Evolutionary conservation across 1,139 yeast genomes (phyloP).

Genomic region (Pichia sp.): DNA sequence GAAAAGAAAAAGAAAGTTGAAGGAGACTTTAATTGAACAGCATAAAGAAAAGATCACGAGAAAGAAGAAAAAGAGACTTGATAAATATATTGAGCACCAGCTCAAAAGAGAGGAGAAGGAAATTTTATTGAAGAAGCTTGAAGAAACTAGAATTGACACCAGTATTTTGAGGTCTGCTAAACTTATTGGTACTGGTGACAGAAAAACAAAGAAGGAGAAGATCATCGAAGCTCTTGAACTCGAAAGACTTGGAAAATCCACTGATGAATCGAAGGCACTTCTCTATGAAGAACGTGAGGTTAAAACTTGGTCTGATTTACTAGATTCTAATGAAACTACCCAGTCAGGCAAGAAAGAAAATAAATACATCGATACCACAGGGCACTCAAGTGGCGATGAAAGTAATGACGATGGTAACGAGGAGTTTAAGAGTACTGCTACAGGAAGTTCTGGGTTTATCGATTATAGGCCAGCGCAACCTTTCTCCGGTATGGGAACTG

Average conservation of each 20-base stretch:
- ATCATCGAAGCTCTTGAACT: conserved; percentile 68
- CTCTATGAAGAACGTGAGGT: conserved; percentile 65
- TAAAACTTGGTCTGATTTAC: conserved; percentile 51
- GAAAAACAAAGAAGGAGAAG: conserved; percentile 62
- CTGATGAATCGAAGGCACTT: conserved; percentile 53
- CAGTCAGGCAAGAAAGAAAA: no score
- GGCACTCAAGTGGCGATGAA: conserved; percentile 6
- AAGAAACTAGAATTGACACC: conserved; percentile 68
- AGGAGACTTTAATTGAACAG: conserved; percentile 49
- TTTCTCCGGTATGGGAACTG: conserved; percentile 43
- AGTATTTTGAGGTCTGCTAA: conserved; percentile 62
- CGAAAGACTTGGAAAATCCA: conserved; percentile 68
- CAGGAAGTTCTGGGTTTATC: conserved; percentile 46
- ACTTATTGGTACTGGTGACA: conserved; percentile 65
- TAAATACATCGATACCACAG: no score
- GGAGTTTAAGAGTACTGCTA: conserved; percentile 17
- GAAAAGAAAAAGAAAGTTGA: conserved; percentile 58
- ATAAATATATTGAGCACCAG: conserved; percentile 81
- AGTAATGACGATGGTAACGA: conserved; percentile 26
- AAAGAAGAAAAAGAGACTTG: conserved; percentile 69
- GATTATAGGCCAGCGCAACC: conserved; percentile 61
- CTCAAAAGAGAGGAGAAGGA: conserved; percentile 85
- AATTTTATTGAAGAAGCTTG: conserved; percentile 62
- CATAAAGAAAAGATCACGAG: conserved; percentile 62
- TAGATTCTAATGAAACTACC: conserved; percentile 20